A percentile compares a stretch with the other conserved stretches of the same genome.
phyloP scores from a whole-genome alignment of 768 basidiomycete species.

The Pisolithus microcarpus region DNA sequence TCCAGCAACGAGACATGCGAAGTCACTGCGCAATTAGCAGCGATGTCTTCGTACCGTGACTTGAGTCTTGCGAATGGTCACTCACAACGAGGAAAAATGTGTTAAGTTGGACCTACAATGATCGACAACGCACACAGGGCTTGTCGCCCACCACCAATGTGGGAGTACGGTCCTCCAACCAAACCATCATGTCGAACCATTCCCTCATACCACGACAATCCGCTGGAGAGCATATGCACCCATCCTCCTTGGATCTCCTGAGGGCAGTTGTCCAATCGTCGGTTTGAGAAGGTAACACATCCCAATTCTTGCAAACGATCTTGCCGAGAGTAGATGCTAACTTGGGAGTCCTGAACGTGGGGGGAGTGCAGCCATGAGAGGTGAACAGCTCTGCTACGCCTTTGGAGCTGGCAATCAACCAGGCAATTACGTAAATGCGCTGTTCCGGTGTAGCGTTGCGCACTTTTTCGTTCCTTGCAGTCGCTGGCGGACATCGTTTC shows the following conservation, averaged over 20 bases:
- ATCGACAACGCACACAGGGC: not conserved
- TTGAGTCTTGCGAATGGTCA: not conserved
- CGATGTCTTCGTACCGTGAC: too few relatives aligned
- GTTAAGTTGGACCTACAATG: not conserved
- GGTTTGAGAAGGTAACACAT: not conserved
- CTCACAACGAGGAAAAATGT: not conserved
- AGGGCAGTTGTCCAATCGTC: not conserved
- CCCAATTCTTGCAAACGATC: not conserved
- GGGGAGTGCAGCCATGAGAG: not conserved
- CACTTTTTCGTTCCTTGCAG: not conserved
- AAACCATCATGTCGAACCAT: not conserved
- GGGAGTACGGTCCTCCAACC: not conserved
- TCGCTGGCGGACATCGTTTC: too few relatives aligned
- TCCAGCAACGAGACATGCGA: too few relatives aligned
- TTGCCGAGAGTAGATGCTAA: not conserved
- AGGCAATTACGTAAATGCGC: not conserved
- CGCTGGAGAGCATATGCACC: not conserved
- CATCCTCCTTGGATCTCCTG: not conserved
- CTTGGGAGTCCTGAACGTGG: not conserved
- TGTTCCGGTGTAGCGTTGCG: not conserved
- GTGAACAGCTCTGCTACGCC: not conserved
- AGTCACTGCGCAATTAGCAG: too few relatives aligned
- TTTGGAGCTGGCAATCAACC: not conserved
- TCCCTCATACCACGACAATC: not conserved
- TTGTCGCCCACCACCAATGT: not conserved